phyloP scores from a whole-genome alignment of 2,329 filamentous ascomycete species.

The Colletotrichum nymphaeae region DNA sequence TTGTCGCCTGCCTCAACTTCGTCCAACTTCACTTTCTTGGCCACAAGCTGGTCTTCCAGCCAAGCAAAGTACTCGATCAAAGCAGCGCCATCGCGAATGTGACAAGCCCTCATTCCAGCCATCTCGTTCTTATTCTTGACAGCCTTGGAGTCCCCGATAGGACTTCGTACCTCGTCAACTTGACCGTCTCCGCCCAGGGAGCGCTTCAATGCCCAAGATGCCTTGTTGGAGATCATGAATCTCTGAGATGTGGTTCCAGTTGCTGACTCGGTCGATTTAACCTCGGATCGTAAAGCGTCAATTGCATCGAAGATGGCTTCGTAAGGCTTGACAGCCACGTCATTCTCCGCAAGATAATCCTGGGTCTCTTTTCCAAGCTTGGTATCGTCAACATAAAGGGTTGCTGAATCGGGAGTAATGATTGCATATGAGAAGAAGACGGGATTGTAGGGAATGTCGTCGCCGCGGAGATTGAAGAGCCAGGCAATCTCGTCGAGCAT shows the following conservation, averaged over 20 bases:
- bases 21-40: constrained; percentile 79
- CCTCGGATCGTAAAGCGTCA: constrained; percentile 62
- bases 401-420: constrained; percentile 80
- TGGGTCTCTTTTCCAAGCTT: constrained; percentile 79
- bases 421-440: constrained; percentile 98
- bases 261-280: constrained; percentile 29
- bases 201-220: constrained; percentile 91
- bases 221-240: constrained; percentile 87
- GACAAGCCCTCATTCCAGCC: constrained; percentile 92
- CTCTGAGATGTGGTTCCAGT: constrained; percentile 61
- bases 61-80: constrained; percentile 95
- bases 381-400: constrained; percentile 84
- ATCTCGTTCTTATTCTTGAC: constrained; percentile 93
- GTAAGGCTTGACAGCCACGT: constrained; percentile 84
- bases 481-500: constrained; percentile 97
- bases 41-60: constrained; percentile 88
- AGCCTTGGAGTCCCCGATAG: constrained; percentile 90
- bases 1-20: constrained; percentile 95
- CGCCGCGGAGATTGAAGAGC: constrained; percentile 97
- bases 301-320: constrained; percentile 83
- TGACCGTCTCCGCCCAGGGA: constrained; percentile 86
- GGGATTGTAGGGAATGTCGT: constrained; percentile 96
- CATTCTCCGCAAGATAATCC: constrained; percentile 75
- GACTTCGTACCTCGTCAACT: constrained; percentile 88
- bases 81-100: constrained; percentile 92